A percentile compares a stretch with the other conserved stretches of the same genome.
These are phyloP conservation scores for Acanthamoeba culbertsoni DNA, from an alignment of 208 protist species.

Conservation along the genomic window DNA sequence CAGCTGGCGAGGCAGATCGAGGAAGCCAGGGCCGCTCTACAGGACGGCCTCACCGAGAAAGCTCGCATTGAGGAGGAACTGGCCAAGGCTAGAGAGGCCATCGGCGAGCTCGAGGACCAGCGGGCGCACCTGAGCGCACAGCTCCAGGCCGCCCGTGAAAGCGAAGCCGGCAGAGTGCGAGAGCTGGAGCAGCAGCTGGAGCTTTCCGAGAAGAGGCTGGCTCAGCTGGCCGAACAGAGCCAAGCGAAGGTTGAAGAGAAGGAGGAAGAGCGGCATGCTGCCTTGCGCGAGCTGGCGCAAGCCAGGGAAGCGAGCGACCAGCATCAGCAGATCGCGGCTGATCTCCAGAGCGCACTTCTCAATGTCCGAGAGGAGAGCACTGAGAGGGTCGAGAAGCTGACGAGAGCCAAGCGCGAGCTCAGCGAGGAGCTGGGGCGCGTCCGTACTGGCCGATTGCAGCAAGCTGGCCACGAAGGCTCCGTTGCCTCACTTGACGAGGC, in stretches of 20 bases:
- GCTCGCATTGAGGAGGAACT: neutral
- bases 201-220: no score
- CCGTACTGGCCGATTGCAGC: no score
- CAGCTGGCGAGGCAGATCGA: neutral
- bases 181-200: neutral
- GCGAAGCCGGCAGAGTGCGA: no score
- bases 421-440: neutral
- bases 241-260: neutral
- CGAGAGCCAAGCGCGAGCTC: neutral
- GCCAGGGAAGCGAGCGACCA: neutral
- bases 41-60: neutral
- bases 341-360: neutral
- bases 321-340: neutral
- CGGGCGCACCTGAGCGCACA: neutral
- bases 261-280: neutral
- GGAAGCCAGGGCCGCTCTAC: neutral
- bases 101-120: no score
- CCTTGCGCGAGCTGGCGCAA: neutral
- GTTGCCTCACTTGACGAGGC: no score
- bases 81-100: no score
- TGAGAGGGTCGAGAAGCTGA: neutral
- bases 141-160: no score
- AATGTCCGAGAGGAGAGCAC: neutral
- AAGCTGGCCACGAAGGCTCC: no score
- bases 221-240: no score